A percentile compares a stretch with the other conserved stretches of the same genome.
These are phyloP conservation scores for Linnemannia elongata DNA, from an alignment of 192 early-diverging fungal species.

Conservation along the genomic window DNA sequence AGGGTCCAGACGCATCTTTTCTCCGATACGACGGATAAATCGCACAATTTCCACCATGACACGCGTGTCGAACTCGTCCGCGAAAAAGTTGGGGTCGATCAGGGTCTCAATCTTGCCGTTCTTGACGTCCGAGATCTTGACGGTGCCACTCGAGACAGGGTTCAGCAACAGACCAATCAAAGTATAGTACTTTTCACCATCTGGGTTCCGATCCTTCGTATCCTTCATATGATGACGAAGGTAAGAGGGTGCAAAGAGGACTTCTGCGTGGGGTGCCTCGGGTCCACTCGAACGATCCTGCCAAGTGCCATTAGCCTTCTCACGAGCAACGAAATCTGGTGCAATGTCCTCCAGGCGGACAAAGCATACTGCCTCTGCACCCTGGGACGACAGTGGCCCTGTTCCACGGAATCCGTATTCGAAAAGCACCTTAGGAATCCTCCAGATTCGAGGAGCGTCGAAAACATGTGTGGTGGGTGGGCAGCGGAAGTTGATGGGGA, in stretches of 20 bases:
- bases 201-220: not conserved
- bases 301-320: slow-evolving; percentile 53
- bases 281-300: slow-evolving; percentile 44
- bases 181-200: slow-evolving; percentile 27
- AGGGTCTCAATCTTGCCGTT: slow-evolving; percentile 29
- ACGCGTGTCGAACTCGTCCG: slow-evolving; percentile 39
- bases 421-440: slow-evolving; percentile 14
- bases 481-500: slow-evolving; percentile 37
- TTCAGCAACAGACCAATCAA: slow-evolving; percentile 37
- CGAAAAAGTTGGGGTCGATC: slow-evolving; percentile 49
- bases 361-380: slow-evolving; percentile 23
- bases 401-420: slow-evolving; percentile 31
- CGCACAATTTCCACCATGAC: slow-evolving; percentile 33
- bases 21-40: slow-evolving; percentile 27
- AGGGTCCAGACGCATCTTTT: slow-evolving; percentile 31
- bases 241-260: slow-evolving; percentile 27
- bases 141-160: slow-evolving; percentile 32
- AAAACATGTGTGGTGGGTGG: not conserved
- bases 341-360: slow-evolving; percentile 45
- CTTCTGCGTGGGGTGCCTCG: slow-evolving; percentile 35
- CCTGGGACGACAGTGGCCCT: slow-evolving; percentile 24
- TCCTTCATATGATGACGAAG: slow-evolving; percentile 3
- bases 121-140: slow-evolving; percentile 40
- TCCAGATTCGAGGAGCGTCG: not conserved
- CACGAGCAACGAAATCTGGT: slow-evolving; percentile 50